Conservation (phyloP, 1,284 basidiomycete genomes). For the Trichosporon asahii region DNA sequence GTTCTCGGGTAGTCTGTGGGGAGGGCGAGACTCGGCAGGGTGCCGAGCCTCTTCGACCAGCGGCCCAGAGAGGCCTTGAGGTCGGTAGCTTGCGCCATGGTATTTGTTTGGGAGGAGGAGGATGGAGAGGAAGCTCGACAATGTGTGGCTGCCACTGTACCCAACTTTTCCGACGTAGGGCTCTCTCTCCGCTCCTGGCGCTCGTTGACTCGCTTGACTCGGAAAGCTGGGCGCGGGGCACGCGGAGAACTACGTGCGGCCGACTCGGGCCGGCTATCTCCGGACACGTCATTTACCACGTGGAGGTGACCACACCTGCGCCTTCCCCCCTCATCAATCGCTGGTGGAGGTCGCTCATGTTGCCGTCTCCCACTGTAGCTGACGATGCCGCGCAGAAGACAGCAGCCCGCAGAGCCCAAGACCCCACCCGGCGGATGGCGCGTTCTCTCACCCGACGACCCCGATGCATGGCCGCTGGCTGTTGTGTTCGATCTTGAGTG, state of each 20-base stretch:
- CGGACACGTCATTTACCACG: conserved; percentile 10
- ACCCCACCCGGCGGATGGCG: conserved; percentile 23
- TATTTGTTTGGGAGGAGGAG: neutral
- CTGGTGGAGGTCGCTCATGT: neutral
- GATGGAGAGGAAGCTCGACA: neutral
- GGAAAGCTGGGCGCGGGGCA: neutral
- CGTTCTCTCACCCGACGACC: conserved; percentile 31
- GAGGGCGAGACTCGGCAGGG: conserved; percentile 81
- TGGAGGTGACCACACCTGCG: neutral
- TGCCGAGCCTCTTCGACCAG: conserved; percentile 54
- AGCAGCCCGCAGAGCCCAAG: conserved; percentile 10
- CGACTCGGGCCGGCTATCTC: neutral
- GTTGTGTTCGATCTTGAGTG: conserved; percentile 82
- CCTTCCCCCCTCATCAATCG: neutral
- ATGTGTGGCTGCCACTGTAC: neutral
- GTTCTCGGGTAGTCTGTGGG: conserved; percentile 96
- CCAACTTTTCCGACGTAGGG: conserved; percentile 7
- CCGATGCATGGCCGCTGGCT: conserved; percentile 60
- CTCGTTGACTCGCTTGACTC: conserved; percentile 4
- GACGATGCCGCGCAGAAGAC: conserved; percentile 13
- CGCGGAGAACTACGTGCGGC: neutral
- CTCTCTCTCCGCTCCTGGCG: neutral
- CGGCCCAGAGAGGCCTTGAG: conserved; percentile 40
- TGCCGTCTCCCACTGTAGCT: neutral
- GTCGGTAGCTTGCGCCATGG: conserved; percentile 17